Evolutionary conservation across 2,329 filamentous ascomycete species (phyloP).

Genomic region (Fusarium floridanum): DNA sequence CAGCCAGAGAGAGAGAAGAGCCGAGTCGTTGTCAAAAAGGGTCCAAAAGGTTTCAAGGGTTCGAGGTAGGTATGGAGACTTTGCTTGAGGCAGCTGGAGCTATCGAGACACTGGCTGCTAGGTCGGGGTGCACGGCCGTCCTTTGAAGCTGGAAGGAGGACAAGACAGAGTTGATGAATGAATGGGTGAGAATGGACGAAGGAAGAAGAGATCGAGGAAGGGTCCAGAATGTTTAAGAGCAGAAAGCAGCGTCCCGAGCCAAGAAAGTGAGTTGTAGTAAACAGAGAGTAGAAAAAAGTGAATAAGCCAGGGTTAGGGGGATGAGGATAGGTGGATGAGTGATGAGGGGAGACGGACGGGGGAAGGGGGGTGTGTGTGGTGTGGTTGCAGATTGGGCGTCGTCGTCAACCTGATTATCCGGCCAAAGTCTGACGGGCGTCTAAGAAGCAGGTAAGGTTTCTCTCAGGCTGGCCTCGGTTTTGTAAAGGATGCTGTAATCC

Average conservation of each 20-base stretch:
- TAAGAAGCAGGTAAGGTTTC: conserved; percentile 1
- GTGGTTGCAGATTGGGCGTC: not conserved
- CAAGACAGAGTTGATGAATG: conserved; percentile 1
- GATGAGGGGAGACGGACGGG: not conserved
- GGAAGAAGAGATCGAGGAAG: conserved; percentile 1
- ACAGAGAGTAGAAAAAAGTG: conserved; percentile 9
- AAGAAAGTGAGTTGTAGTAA: conserved; percentile 30
- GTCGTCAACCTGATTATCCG: not conserved
- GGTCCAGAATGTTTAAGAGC: conserved; percentile 1
- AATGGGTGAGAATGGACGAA: conserved; percentile 5
- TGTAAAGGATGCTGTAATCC: not conserved
- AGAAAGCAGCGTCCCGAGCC: not conserved
- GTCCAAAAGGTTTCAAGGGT: conserved; percentile 16
- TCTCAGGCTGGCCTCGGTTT: conserved; percentile 2
- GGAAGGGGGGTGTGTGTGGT: not conserved
- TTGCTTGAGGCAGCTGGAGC: not conserved
- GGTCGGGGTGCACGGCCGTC: conserved; percentile 28
- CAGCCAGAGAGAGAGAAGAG: not conserved
- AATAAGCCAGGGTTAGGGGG: conserved; percentile 10
- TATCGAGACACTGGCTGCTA: conserved; percentile 15
- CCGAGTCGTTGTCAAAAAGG: conserved; percentile 1
- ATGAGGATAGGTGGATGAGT: not conserved
- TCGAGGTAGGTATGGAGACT: conserved; percentile 3
- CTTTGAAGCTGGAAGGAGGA: conserved; percentile 20
- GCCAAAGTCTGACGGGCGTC: conserved; percentile 10